Base-by-base conservation (phyloP, 371 early-diverging fungal genomes). In the Zopfochytrium polystomum region DNA sequence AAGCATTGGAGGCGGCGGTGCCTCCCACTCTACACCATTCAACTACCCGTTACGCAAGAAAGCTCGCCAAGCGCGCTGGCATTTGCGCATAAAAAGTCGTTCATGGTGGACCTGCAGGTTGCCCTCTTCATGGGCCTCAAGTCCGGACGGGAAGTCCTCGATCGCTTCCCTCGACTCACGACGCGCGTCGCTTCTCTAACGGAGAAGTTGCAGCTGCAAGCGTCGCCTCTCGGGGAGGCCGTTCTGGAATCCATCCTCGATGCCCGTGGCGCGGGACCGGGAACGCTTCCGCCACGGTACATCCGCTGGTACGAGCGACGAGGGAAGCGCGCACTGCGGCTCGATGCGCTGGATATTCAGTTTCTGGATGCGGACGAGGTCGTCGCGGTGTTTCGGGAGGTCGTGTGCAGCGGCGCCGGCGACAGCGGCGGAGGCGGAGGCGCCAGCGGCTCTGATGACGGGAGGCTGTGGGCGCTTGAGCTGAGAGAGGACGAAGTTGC, bases 71-170 rank as follows among this genome's bases (percentile, higher is more conserved):
- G 18, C 18, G 29, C 27, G 27, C 29, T 29, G 25, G 29, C 27
- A 44, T 15, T 6, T 30, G 20, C 6, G 3, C 9, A 18, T n/a
- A 32, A 34, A 20, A 38, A 33, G 22, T 49, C 55, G 33, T 68
- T 59, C 54, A 43, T 74, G 31, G 57, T 71, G 6, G 78, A 78
- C 58, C 55, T 74, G 35, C 78, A 78, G 47, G 52, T 78, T 22
- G 78, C 68, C 18, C 61, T 72, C 5, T 64, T 62, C 33, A 57
- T 78, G 35, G 76, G 76, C 15, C 52, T 63, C 46, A 49, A 62
- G 43, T 64, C 65, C 34, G 74, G 72, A 18, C 52, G 72, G 20
- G 67, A 68, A 31, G 62, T 75, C 5, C 50, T 72, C 23, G 72
- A 75, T 9, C 51, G 52, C 49, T 66, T 56, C 50, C 75, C 72